Percentiles rank a stretch among this genome's conserved stretches.
Conservation (phyloP, 2,329 filamentous ascomycete species). For the Fusarium transvaalense region DNA sequence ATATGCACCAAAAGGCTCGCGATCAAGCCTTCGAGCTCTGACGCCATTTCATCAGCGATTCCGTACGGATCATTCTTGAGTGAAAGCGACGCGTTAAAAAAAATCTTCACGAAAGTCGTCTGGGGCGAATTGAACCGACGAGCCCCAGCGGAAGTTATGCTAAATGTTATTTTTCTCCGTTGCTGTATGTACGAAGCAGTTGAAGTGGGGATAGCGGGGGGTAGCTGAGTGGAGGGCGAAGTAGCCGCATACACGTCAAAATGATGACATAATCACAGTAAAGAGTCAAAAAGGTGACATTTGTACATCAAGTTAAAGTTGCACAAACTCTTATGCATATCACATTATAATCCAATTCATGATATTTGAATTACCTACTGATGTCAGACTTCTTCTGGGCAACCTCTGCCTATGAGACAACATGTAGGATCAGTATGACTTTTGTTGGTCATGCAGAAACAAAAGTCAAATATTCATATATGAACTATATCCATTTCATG, state of each 20-base stretch:
- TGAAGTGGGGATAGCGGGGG: constrained; percentile 42
- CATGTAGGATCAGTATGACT: neutral
- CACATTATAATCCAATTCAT: neutral
- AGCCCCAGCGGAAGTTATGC: constrained; percentile 33
- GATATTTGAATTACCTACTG: too few relatives aligned
- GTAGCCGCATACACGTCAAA: constrained; percentile 6
- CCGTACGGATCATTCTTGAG: constrained; percentile 47
- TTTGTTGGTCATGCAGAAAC: neutral
- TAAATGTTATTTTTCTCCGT: constrained; percentile 35
- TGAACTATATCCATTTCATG: neutral
- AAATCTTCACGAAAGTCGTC: constrained; percentile 36
- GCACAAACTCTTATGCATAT: neutral
- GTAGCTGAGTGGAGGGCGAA: constrained; percentile 21
- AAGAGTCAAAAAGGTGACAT: neutral
- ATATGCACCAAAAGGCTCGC: constrained; percentile 54
- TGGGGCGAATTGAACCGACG: constrained; percentile 50
- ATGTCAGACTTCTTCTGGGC: neutral
- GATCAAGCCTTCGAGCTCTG: constrained; percentile 57
- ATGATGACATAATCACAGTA: constrained; percentile 42
- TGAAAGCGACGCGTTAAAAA: constrained; percentile 34
- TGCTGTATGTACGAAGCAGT: constrained; percentile 40
- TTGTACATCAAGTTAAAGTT: neutral
- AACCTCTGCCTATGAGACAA: neutral
- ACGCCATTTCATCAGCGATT: constrained; percentile 49
- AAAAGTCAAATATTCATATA: neutral